A percentile compares a stretch with the other conserved stretches of the same genome.
phyloP scores from a whole-genome alignment of 129 eudicot genomes.

The Silybum marianum region DNA sequence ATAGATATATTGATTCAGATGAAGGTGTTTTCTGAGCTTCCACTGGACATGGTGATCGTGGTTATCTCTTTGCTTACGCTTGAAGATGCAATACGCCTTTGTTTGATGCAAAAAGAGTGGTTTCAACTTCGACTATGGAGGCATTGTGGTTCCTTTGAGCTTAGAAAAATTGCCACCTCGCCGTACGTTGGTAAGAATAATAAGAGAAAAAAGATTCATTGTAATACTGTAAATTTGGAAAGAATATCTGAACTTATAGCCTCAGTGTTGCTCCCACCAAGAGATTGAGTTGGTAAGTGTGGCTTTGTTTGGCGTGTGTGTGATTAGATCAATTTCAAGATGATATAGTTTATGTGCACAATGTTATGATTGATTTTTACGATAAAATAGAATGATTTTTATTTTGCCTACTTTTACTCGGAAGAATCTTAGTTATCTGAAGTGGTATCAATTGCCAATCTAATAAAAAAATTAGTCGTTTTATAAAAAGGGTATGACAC shows the following conservation, averaged over 20 bases:
- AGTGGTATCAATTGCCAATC: neutral
- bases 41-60: constrained; percentile 17
- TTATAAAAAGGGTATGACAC: neutral
- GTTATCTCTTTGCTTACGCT: constrained; percentile 28
- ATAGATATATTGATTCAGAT: neutral
- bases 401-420: neutral
- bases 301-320: neutral
- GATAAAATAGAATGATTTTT: neutral
- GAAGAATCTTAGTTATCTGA: neutral
- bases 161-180: neutral
- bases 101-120: constrained; percentile 29
- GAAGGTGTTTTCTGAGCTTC: constrained; percentile 18
- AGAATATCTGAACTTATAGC: neutral
- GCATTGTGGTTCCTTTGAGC: constrained; percentile 9
- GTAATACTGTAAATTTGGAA: neutral
- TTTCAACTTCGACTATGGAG: constrained; percentile 32
- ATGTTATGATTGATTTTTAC: neutral
- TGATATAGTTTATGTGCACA: neutral
- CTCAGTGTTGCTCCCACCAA: neutral
- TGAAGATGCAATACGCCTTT: constrained; percentile 23
- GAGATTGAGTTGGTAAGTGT: neutral
- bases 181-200: neutral
- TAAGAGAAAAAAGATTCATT: neutral
- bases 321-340: neutral
- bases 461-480: neutral